phyloP scores from a whole-genome alignment of 148 eudicot genomes.

The Rhododendron vialii region DNA sequence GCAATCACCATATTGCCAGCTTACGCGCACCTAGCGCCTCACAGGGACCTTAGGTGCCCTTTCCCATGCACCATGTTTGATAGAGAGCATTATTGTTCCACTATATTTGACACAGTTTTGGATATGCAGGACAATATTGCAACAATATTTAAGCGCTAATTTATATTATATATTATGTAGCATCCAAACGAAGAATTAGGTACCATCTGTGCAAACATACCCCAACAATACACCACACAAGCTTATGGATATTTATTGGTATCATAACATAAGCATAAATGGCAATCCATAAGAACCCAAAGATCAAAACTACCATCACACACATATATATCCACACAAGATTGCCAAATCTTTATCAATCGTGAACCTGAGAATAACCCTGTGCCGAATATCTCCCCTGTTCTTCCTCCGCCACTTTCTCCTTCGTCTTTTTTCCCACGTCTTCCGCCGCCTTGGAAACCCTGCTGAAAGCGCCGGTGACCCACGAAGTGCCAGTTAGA shows the following conservation, averaged over 20 bases:
- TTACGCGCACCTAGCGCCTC: not conserved
- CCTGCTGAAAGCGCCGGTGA: constrained; percentile 70
- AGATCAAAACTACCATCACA: not conserved
- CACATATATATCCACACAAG: not conserved
- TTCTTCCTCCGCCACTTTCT: constrained; percentile 59
- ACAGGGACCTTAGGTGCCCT: not conserved
- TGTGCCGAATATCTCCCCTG: constrained; percentile 36
- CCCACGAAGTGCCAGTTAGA: constrained; percentile 86
- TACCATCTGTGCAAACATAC: not conserved
- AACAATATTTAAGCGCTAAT: not conserved
- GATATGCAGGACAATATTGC: not conserved
- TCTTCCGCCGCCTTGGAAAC: constrained; percentile 80
- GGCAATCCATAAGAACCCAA: not conserved
- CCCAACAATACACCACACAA: not conserved
- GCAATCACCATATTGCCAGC: too few species aligned
- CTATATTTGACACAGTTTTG: not conserved
- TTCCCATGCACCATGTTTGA: not conserved
- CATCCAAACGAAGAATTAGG: not conserved
- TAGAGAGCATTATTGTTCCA: not conserved
- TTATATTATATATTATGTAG: not conserved
- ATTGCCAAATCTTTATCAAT: constrained; percentile 5
- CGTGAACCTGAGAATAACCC: constrained; percentile 40
- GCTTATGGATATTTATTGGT: not conserved
- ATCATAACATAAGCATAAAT: not conserved
- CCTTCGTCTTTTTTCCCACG: constrained; percentile 68